Evolutionary conservation across 345 rosid genomes (phyloP), one percentile per base, ranked within the genome.

Genomic region (Dipteronia sinensis): DNA sequence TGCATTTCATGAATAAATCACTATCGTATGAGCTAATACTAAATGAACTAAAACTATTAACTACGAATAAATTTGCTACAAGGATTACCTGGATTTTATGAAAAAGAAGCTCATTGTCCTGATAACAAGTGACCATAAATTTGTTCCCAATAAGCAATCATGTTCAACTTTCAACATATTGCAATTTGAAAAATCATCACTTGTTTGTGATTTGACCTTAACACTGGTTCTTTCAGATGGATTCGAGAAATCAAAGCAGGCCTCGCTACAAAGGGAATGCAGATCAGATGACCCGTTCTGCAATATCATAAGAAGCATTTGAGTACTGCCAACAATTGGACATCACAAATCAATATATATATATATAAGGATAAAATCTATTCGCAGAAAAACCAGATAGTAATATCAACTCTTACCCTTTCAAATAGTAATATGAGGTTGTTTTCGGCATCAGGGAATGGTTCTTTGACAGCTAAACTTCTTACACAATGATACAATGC

Each of bases 391-490:
- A 53, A 25, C 34, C 2, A 62, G 34, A 22, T 19, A 77, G 23
- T 22, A 10, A 62, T 31, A 77, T 25, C 4, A 63, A 65, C 61
- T 16, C 83, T 89, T 86, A 96, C 99, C 88, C 86, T 91, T 84
- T 96, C 98, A 72, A 94, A 91, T 75, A 91, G 83, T 75, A 88
- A 78, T 73, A 82, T 65, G 58, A 96, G 97, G 89, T 96, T 96
- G 81, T 89, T 85, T 86, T 84, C 83, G 62, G 98, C 94, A 86
- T 95, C 97, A 25, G 95, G 98, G 75, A 96, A 96, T 66, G 97
- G 98, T 69, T 96, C 99, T 82, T 88, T 92, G 66, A 94, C 92
- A 13, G 99, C 97, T 81, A 96, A 87, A 84, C 99, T 96, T 88
- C 99, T 87, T 65, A 96, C 79, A 70, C 94, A 96, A 67, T 92